Evolutionary conservation across 169 alveolate species (phyloP), one percentile per base, ranked within the genome.

Genomic region (Miamiensis avidus): DNA sequence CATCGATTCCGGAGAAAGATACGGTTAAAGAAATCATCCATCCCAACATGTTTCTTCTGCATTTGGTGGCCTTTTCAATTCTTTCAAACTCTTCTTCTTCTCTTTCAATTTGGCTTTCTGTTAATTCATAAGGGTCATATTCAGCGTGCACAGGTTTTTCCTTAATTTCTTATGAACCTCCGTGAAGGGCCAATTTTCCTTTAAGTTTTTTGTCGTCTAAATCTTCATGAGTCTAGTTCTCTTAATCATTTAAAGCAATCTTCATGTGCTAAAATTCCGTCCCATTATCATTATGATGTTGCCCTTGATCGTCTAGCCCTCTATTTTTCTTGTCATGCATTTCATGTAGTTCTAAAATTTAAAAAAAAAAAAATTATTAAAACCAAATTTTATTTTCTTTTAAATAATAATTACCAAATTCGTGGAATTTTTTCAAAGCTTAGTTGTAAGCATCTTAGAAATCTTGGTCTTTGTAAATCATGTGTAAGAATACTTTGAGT

Each of bases 1-100:
- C 84, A 79, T 79, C 65, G 25, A 79, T 74, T n/a, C 84, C 84
- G 20, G 76, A 34, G 27, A 65, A 79, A 34, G 34, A 65, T 6
- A 74, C 65, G 29, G 76, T 29, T 20, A 79, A 79, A 27, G 34
- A 79, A 29, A 79, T 79, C 4, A 29, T 20, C 28, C 75, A 49
- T 28, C 84, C 84, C 11, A 79, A 20, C n/a, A 79, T 29, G 20
- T 34, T 34, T 34, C 84, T 65, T 29, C 73, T 79, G 1, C 27
- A 6, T 11, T 79, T 34, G 29, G 77, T 49, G 0, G 31, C 74
- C 64, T 34, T 49, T 11, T 79, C 65, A 25, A 34, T 26, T 1
- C 29, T 27, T 79, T 79, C 31, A 79, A 28, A 79, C 6, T 34
- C 31, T 28, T 34, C 65, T 79, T 79, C 84, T 49, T 49, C 69